Conservation (phyloP, 1,284 basidiomycete genomes). For the Apiotrichum sp. region DNA sequence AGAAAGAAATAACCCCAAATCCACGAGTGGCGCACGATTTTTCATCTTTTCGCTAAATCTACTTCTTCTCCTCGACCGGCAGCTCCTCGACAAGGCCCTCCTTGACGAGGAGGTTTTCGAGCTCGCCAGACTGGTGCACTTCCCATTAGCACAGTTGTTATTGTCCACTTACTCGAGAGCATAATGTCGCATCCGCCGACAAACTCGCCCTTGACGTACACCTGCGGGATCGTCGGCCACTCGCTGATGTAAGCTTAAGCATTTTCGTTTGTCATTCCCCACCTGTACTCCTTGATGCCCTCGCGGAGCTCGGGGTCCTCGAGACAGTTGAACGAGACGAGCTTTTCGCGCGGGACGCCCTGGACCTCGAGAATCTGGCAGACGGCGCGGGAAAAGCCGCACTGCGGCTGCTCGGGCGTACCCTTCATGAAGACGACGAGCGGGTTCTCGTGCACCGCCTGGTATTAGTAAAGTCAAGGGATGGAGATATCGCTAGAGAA, state of each 20-base stretch:
- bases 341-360: conserved; percentile 68
- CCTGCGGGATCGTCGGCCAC: conserved; percentile 96
- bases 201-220: conserved; percentile 93
- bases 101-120: conserved; percentile 74
- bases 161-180: conserved; percentile 73
- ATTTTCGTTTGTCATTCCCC: too few relatives aligned
- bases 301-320: conserved; percentile 65
- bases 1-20: too few relatives aligned
- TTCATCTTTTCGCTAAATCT: too few relatives aligned
- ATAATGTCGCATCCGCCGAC: conserved; percentile 96
- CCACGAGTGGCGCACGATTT: too few relatives aligned
- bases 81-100: conserved; percentile 59
- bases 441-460: conserved; percentile 64
- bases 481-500: too few relatives aligned
- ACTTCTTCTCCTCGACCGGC: conserved; percentile 28
- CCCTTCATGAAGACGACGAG: conserved; percentile 95
- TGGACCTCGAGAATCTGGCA: conserved; percentile 87
- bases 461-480: neutral
- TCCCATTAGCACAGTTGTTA: too few relatives aligned
- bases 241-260: conserved; percentile 54
- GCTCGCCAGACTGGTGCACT: conserved; percentile 96
- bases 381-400: conserved; percentile 88
- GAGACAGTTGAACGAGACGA: conserved; percentile 84
- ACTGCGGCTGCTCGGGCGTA: conserved; percentile 62
- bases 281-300: conserved; percentile 95